Evolutionary conservation across 495 filamentous ascomycete species (phyloP).

Genomic region (Hyphodiscus hymeniophilus): DNA sequence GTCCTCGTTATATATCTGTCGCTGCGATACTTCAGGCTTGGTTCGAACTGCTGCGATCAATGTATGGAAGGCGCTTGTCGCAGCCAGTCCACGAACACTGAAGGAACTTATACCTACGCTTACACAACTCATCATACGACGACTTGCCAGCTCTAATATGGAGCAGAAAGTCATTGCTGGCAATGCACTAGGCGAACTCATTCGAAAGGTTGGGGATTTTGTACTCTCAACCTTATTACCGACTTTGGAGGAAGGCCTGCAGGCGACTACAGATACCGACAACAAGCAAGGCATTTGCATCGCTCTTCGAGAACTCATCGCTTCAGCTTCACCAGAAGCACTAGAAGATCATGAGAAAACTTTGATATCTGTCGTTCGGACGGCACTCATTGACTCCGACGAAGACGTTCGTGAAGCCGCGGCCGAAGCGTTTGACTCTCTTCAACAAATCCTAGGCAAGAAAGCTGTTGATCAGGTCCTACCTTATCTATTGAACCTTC

Average conservation of each 20-base stretch:
- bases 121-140: slow-evolving; percentile 87
- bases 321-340: slow-evolving; percentile 80
- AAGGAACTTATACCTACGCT: slow-evolving; percentile 93
- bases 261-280: slow-evolving; percentile 82
- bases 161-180: slow-evolving; percentile 98
- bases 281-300: slow-evolving; percentile 97
- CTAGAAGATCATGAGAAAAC: slow-evolving; percentile 93
- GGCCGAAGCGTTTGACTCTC: slow-evolving; percentile 90
- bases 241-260: slow-evolving; percentile 86
- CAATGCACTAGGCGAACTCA: slow-evolving; percentile 91
- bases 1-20: slow-evolving; percentile 92
- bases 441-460: slow-evolving; percentile 92
- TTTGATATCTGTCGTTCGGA: slow-evolving; percentile 87
- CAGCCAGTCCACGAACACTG: slow-evolving; percentile 80
- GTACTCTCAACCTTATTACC: slow-evolving; percentile 83
- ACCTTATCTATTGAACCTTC: slow-evolving; percentile 79
- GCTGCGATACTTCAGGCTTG: slow-evolving; percentile 89
- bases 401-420: slow-evolving; percentile 89
- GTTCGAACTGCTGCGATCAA: slow-evolving; percentile 84
- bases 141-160: slow-evolving; percentile 91
- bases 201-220: slow-evolving; percentile 91
- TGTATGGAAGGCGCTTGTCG: slow-evolving; percentile 95
- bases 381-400: slow-evolving; percentile 83
- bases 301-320: slow-evolving; percentile 85
- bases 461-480: slow-evolving; percentile 89